Evolutionary conservation across 2,329 filamentous ascomycete species (phyloP).

Genomic region (Hymenoscyphus occultus): DNA sequence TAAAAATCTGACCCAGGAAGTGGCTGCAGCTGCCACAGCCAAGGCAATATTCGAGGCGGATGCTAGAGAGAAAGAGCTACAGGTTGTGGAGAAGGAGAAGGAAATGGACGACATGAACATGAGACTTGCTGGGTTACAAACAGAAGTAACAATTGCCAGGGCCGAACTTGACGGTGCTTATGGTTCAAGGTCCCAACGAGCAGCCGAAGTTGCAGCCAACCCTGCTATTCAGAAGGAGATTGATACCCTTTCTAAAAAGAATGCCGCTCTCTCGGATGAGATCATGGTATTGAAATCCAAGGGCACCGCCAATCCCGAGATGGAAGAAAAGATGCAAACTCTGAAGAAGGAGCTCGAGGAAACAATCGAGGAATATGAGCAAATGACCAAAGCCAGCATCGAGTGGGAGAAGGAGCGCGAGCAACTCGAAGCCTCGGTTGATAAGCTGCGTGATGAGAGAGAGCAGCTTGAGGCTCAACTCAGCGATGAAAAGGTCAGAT

Average conservation of each 20-base stretch:
- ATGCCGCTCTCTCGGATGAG: conserved; percentile 34
- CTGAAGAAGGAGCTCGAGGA: conserved; percentile 65
- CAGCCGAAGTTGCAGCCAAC: conserved; percentile 61
- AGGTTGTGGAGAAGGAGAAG: conserved; percentile 41
- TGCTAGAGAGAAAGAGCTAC: conserved; percentile 30
- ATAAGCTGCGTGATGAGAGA: conserved; percentile 60
- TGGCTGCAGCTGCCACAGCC: conserved; percentile 28
- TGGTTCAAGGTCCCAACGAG: conserved; percentile 67
- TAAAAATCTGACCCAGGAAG: conserved; percentile 24
- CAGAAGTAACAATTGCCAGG: conserved; percentile 83
- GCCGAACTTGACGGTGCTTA: conserved; percentile 95
- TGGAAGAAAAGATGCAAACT: conserved; percentile 40
- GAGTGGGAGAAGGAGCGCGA: conserved; percentile 71
- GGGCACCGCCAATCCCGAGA: conserved; percentile 13
- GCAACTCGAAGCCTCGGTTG: conserved; percentile 59
- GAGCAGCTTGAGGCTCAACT: conserved; percentile 62
- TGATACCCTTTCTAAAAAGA: conserved; percentile 50
- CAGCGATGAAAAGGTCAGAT: conserved; percentile 64
- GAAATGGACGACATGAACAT: conserved; percentile 56
- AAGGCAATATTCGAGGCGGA: conserved; percentile 22
- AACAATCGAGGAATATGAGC: conserved; percentile 67
- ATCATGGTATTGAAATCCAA: conserved; percentile 29
- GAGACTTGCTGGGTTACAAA: conserved; percentile 63
- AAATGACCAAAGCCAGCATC: conserved; percentile 65
- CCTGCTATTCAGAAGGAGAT: conserved; percentile 58